Conservation (phyloP, 352 stramenopile genomes). For the Phytophthora ohioensis region DNA sequence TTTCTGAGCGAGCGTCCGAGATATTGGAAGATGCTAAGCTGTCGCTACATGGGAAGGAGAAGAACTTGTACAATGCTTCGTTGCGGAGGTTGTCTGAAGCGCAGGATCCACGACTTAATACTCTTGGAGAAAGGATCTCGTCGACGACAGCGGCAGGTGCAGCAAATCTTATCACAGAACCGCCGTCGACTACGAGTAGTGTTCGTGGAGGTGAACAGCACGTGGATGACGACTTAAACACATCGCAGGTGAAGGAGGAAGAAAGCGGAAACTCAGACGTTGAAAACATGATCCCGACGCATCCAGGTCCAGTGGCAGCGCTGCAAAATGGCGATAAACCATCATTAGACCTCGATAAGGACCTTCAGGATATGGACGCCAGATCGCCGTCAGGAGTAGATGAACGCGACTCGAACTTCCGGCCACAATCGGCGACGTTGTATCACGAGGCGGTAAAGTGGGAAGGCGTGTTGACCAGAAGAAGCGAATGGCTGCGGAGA, state of each 20-base stretch:
- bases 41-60: slow-evolving; percentile 82
- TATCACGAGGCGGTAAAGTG: slow-evolving; percentile 88
- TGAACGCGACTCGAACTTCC: slow-evolving; percentile 50
- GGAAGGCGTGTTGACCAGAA: slow-evolving; percentile 82
- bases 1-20: slow-evolving; percentile 83
- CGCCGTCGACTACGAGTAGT: slow-evolving; percentile 50
- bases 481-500: slow-evolving; percentile 85
- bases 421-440: slow-evolving; percentile 67
- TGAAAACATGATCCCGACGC: slow-evolving; percentile 8
- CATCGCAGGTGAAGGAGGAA: slow-evolving; percentile 18
- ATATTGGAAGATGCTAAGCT: slow-evolving; percentile 87
- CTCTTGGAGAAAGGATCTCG: slow-evolving; percentile 68
- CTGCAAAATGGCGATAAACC: slow-evolving; percentile 30
- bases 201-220: slow-evolving; percentile 22
- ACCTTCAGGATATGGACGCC: slow-evolving; percentile 20
- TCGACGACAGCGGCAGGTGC: slow-evolving; percentile 23
- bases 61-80: slow-evolving; percentile 81
- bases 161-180: slow-evolving; percentile 18
- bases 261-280: background rate
- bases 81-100: slow-evolving; percentile 67
- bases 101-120: slow-evolving; percentile 74
- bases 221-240: slow-evolving; percentile 15
- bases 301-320: slow-evolving; percentile 12
- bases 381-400: slow-evolving; percentile 40
- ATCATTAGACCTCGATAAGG: slow-evolving; percentile 36